A percentile compares a stretch with the other conserved stretches of the same genome.
phyloP scores from a whole-genome alignment of 139 green algal species.

The Diplosphaera chodatii region DNA sequence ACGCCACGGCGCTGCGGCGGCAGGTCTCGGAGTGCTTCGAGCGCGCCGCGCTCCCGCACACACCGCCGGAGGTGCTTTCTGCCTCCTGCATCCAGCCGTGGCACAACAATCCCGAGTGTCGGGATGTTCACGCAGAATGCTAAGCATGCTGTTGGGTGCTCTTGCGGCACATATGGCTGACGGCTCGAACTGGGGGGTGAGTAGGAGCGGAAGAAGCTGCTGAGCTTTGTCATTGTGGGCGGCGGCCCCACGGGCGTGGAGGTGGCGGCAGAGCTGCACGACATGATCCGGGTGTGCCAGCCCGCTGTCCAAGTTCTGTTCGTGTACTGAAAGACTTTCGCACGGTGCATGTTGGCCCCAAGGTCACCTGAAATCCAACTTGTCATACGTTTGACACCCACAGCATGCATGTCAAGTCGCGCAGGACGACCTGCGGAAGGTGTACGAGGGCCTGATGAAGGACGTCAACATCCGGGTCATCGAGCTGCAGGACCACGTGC shows the following conservation, averaged over 20 bases:
- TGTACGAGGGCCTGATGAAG: constrained; percentile 39
- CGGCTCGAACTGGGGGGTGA: too few species aligned
- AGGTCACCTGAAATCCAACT: too few species aligned
- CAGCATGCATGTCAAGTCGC: too few species aligned
- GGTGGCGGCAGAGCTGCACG: constrained; percentile 85
- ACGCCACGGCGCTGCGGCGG: constrained; percentile 62
- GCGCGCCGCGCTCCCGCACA: constrained; percentile 69
- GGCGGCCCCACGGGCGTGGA: constrained; percentile 88
- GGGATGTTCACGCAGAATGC: too few species aligned
- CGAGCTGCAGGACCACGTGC: constrained; percentile 86
- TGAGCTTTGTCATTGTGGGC: constrained; percentile 87
- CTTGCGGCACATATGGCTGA: too few species aligned
- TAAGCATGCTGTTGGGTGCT: too few species aligned
- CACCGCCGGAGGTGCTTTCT: constrained; percentile 25
- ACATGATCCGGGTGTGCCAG: constrained; percentile 58
- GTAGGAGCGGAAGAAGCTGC: constrained; percentile 74
- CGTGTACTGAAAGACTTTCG: too few species aligned
- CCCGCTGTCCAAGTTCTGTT: too few species aligned
- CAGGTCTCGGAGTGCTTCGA: constrained; percentile 86
- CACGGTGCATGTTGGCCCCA: too few species aligned
- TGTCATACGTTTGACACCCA: too few species aligned
- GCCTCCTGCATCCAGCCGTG: too few species aligned
- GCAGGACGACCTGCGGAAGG: constrained; percentile 19
- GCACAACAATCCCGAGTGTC: too few species aligned
- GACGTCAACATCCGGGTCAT: constrained; percentile 62